These are phyloP conservation scores for Hypoxylon sp. DNA, from an alignment of 2,329 filamentous ascomycete genomes.

Conservation along the genomic window DNA sequence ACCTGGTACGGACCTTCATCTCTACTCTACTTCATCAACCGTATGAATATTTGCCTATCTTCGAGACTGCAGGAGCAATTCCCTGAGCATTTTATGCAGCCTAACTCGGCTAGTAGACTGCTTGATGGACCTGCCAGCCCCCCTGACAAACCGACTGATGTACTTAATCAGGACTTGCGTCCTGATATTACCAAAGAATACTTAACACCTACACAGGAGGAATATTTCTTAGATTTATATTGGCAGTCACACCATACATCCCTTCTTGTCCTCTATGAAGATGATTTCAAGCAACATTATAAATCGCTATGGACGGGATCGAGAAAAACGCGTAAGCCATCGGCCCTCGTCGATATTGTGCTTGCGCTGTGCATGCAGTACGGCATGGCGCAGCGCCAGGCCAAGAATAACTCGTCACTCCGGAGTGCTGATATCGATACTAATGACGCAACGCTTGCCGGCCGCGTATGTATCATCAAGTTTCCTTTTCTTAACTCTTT, in stretches of 20 bases:
- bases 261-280: slow-evolving; percentile 59
- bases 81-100: slow-evolving; percentile 47
- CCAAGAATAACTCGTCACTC: slow-evolving; percentile 8
- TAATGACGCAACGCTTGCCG: slow-evolving; percentile 57
- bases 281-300: slow-evolving; percentile 59
- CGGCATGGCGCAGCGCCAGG: slow-evolving; percentile 50
- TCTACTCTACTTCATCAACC: slow-evolving; percentile 57
- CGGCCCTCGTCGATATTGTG: slow-evolving; percentile 64
- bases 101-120: slow-evolving; percentile 41
- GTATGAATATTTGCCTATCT: slow-evolving; percentile 54
- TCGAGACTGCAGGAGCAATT: slow-evolving; percentile 49
- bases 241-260: slow-evolving; percentile 61
- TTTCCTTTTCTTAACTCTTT: not conserved
- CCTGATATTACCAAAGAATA: slow-evolving; percentile 43
- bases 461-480: slow-evolving; percentile 44
- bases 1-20: slow-evolving; percentile 59
- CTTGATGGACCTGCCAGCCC: slow-evolving; percentile 28
- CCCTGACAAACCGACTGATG: slow-evolving; percentile 9
- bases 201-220: slow-evolving; percentile 58
- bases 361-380: slow-evolving; percentile 65
- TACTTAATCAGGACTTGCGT: not conserved
- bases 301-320: slow-evolving; percentile 55
- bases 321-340: slow-evolving; percentile 54
- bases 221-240: slow-evolving; percentile 61
- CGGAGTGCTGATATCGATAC: slow-evolving; percentile 22